Percentiles rank a stretch among this genome's conserved stretches.
These are phyloP conservation scores for Echinosophora koreensis DNA, from an alignment of 306 rosid genomes.

Conservation along the genomic window DNA sequence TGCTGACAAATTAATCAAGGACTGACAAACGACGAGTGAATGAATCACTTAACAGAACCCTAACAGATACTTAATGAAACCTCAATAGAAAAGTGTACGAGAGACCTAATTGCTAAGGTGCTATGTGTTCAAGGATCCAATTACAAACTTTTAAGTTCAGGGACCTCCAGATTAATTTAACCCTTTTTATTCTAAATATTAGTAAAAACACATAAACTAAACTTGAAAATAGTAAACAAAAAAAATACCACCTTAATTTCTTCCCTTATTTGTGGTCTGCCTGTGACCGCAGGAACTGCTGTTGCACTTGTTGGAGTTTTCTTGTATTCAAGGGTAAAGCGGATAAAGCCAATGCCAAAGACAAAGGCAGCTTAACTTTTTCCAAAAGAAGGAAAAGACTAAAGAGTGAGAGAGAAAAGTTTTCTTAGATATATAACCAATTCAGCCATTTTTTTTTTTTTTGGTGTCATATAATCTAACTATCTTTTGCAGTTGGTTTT, in stretches of 20 bases:
- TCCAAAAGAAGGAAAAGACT: neutral
- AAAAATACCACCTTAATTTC: neutral
- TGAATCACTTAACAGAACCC: no score
- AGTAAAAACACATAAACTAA: no score
- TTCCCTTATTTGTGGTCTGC: conserved; percentile 9
- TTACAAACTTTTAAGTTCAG: no score
- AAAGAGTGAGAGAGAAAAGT: neutral
- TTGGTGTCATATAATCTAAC: neutral
- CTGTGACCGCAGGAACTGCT: conserved; percentile 68
- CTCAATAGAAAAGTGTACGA: no score
- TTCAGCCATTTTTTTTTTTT: neutral
- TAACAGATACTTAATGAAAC: no score
- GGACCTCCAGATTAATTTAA: no score
- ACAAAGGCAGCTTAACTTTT: conserved; percentile 46
- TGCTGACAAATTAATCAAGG: neutral
- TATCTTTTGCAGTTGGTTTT: neutral
- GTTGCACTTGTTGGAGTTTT: conserved; percentile 74
- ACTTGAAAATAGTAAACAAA: no score
- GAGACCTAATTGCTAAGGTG: no score
- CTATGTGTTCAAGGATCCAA: no score
- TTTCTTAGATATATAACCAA: neutral
- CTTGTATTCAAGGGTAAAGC: conserved; percentile 74
- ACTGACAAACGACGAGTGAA: no score
- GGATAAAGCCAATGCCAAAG: conserved; percentile 57
- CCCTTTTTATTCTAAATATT: no score